Conservation (phyloP, 192 early-diverging fungal genomes). For the Rhizophagus clarus region DNA sequence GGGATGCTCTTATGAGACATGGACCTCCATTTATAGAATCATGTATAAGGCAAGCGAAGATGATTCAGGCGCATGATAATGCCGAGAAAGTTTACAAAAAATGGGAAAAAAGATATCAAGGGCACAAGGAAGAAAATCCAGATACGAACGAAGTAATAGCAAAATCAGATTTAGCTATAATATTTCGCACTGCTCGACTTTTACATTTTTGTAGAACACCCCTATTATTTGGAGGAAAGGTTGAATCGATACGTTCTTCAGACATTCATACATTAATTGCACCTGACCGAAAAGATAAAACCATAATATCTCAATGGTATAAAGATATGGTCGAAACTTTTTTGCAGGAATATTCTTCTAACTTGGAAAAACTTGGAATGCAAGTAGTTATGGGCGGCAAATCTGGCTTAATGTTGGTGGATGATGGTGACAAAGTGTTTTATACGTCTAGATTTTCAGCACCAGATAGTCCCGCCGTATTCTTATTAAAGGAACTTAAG, state of each 20-base stretch:
- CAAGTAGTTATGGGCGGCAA: conserved; percentile 56
- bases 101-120: conserved; percentile 55
- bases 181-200: conserved; percentile 56
- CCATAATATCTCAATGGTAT: conserved; percentile 45
- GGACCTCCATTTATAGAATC: conserved; percentile 56
- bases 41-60: conserved; percentile 48
- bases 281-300: not conserved
- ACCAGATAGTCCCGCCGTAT: conserved; percentile 50
- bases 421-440: conserved; percentile 35
- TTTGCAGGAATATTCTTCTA: conserved; percentile 58
- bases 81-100: conserved; percentile 57
- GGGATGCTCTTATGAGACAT: conserved; percentile 54
- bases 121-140: conserved; percentile 35
- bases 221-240: conserved; percentile 48
- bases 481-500: conserved; percentile 54
- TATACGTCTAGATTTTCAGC: conserved; percentile 47
- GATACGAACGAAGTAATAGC: conserved; percentile 49
- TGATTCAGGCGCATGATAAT: conserved; percentile 55
- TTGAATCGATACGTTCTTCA: conserved; percentile 28
- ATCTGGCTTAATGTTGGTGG: conserved; percentile 41
- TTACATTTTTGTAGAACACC: conserved; percentile 64
- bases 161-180: conserved; percentile 49
- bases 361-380: conserved; percentile 62
- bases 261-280: not conserved
- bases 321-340: conserved; percentile 47